Percentiles rank a stretch among this genome's conserved stretches.
phyloP scores from a whole-genome alignment of 2,329 filamentous ascomycete species.

The Seiridium cupressi region DNA sequence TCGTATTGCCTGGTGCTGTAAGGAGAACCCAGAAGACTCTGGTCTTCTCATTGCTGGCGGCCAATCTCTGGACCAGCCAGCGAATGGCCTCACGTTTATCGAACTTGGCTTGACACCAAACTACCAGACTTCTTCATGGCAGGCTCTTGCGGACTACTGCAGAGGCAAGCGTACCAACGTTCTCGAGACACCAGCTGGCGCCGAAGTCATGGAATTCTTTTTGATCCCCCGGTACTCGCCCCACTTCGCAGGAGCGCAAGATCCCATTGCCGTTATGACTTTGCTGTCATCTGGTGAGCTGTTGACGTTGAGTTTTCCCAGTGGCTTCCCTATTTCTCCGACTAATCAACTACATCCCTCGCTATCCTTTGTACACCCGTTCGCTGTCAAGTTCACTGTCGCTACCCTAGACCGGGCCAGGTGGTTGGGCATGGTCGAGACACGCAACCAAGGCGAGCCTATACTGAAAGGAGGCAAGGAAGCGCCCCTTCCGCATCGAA shows the following conservation, averaged over 20 bases:
- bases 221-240: slow-evolving; percentile 80
- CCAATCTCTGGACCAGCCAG: slow-evolving; percentile 60
- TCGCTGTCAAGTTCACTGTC: slow-evolving; percentile 72
- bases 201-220: slow-evolving; percentile 77
- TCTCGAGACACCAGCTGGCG: slow-evolving; percentile 73
- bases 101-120: slow-evolving; percentile 87
- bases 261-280: slow-evolving; percentile 82
- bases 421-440: slow-evolving; percentile 92
- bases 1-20: slow-evolving; percentile 88
- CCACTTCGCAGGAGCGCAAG: slow-evolving; percentile 83
- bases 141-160: slow-evolving; percentile 75
- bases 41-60: slow-evolving; percentile 85
- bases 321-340: slow-evolving; percentile 84
- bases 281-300: slow-evolving; percentile 85
- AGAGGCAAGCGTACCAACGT: slow-evolving; percentile 71
- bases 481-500: slow-evolving; percentile 65
- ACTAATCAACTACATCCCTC: slow-evolving; percentile 92
- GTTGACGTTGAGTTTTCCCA: slow-evolving; percentile 87
- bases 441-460: slow-evolving; percentile 72
- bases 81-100: slow-evolving; percentile 81
- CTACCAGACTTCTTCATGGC: slow-evolving; percentile 91
- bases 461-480: slow-evolving; percentile 79
- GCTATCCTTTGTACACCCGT: slow-evolving; percentile 85
- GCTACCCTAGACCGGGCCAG: slow-evolving; percentile 72
- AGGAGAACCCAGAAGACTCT: slow-evolving; percentile 90